phyloP scores from a whole-genome alignment of 495 filamentous ascomycete species.

The Talaromyces stipitatus region DNA sequence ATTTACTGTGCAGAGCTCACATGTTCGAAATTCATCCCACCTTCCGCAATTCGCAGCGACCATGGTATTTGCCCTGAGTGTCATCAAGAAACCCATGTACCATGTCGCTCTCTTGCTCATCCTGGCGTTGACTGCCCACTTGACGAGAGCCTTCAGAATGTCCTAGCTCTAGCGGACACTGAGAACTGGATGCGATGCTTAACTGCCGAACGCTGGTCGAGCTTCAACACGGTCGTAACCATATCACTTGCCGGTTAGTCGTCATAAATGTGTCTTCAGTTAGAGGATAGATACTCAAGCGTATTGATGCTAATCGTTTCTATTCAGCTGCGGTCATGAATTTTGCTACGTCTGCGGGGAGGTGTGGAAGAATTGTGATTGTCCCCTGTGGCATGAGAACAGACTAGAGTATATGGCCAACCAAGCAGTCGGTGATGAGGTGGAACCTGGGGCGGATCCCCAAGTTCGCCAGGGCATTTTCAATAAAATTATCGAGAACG shows the following conservation, averaged over 20 bases:
- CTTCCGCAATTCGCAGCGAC: conserved; percentile 7
- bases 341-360: conserved; percentile 18
- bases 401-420: conserved; percentile 20
- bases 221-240: conserved; percentile 15
- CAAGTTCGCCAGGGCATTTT: not conserved
- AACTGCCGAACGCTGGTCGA: conserved; percentile 15
- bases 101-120: conserved; percentile 11
- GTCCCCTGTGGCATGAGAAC: conserved; percentile 31
- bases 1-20: conserved; percentile 14
- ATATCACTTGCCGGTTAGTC: conserved; percentile 18
- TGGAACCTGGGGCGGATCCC: not conserved
- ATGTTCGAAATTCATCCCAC: conserved; percentile 16
- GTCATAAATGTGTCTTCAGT: not conserved
- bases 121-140: conserved; percentile 14
- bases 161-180: conserved; percentile 8
- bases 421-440: not conserved
- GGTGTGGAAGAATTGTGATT: conserved; percentile 43
- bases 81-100: conserved; percentile 10
- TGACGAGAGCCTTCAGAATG: conserved; percentile 10
- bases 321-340: conserved; percentile 13
- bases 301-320: not conserved
- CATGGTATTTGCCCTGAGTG: conserved; percentile 11
- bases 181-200: conserved; percentile 14
- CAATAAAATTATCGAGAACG: conserved; percentile 2
- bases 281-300: no score